Evolutionary conservation across 345 rosid genomes (phyloP), one percentile per base, ranked within the genome.

Genomic region (Noccaea caerulescens): DNA sequence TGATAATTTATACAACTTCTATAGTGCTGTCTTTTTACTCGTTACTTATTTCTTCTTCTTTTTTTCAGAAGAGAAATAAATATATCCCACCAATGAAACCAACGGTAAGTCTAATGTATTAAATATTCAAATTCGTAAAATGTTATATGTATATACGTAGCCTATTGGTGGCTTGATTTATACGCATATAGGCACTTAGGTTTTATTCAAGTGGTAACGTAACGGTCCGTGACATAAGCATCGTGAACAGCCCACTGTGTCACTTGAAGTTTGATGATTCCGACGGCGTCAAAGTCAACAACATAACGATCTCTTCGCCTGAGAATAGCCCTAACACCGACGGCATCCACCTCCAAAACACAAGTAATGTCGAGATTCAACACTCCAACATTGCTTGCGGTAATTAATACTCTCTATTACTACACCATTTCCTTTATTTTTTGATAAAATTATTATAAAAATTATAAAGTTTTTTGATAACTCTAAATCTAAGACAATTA

Each of bases 301-400:
- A 93, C 66, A 66, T 93, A 7, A 80, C 91, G 4, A 87, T 93
- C 25, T 80, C 79, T 62, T 87, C 98, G 1, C 98, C 97, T 3
- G 83, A 67, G 55, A 73, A 72, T 18, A 90, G 96, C 71, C 92
- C 96, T 37, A 88, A 93, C 64, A 90, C 98, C 11, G 98, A 90
- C 45, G 98, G 96, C 2, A 93, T 93, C 73, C 98, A 90, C 81
- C 86, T 90, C 23, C 98, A 90, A 58, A 88, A 87, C 79, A 84
- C 97, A 37, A 78, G 75, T 69, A 83, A 90, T 39, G 93, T 88
- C 10, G 91, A 90, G 79, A 93, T 93, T 59, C 83, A 80, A 11
- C 89, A 90, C 73, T 85, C 89, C 12, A 73, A 84, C 68, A 87
- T 90, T 42, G 88, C 81, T 9, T 82, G 90, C 12, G 98, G 96